These are phyloP conservation scores for Termitomyces sp. DNA, from an alignment of 768 basidiomycete genomes.

Conservation along the genomic window DNA sequence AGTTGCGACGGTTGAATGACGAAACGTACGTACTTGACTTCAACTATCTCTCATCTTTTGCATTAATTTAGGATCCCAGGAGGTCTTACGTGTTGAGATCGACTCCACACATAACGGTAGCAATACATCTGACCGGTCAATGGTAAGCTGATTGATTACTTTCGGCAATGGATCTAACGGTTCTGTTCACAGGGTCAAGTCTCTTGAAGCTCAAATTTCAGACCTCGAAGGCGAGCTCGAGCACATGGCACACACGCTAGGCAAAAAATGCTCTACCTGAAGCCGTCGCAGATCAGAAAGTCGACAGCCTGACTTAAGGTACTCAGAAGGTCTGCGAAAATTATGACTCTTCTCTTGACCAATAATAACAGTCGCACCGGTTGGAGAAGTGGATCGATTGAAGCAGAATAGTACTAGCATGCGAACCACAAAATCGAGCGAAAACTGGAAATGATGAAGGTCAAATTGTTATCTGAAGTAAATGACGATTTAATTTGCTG, in stretches of 20 bases:
- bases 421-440: slow-evolving; percentile 95
- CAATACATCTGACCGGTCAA: slow-evolving; percentile 67
- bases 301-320: slow-evolving; percentile 60
- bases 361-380: slow-evolving; percentile 30
- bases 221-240: slow-evolving; percentile 78
- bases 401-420: slow-evolving; percentile 69
- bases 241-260: slow-evolving; percentile 64
- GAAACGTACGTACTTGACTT: slow-evolving; percentile 60
- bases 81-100: slow-evolving; percentile 93
- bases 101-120: slow-evolving; percentile 82
- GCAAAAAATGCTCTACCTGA: slow-evolving; percentile 53
- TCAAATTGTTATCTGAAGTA: slow-evolving; percentile 3
- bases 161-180: too few species aligned
- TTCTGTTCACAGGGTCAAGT: slow-evolving; percentile 49
- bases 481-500: slow-evolving; percentile 62
- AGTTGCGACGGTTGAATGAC: slow-evolving; percentile 86
- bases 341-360: not conserved
- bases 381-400: slow-evolving; percentile 64
- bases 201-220: slow-evolving; percentile 68
- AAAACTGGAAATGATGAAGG: slow-evolving; percentile 96
- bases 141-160: slow-evolving; percentile 1
- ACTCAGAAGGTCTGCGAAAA: slow-evolving; percentile 42
- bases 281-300: slow-evolving; percentile 41
- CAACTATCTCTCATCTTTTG: not conserved
- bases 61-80: slow-evolving; percentile 41